phyloP scores from a whole-genome alignment of 2,329 filamentous ascomycete species.

The Bipolaris sorokiniana region DNA sequence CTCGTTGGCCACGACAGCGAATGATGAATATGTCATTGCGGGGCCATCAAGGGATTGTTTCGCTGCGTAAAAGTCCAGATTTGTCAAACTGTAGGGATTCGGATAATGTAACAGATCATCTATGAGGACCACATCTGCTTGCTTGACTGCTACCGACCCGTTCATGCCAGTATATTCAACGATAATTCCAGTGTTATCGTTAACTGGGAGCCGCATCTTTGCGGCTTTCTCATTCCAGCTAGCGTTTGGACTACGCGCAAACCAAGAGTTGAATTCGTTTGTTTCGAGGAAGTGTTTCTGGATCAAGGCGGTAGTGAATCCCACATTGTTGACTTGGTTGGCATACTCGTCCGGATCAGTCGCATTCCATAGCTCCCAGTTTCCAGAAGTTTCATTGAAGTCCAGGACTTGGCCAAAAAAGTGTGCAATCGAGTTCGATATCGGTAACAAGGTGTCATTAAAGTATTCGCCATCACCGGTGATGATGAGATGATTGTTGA shows the following conservation, averaged over 20 bases:
- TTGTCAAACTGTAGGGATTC: constrained; percentile 60
- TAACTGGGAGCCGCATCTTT: constrained; percentile 62
- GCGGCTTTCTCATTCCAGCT: constrained; percentile 64
- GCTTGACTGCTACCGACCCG: constrained; percentile 69
- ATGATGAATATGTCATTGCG: constrained; percentile 75
- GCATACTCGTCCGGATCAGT: constrained; percentile 77
- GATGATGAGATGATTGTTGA: constrained; percentile 66
- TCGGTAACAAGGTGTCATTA: constrained; percentile 62
- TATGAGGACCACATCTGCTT: constrained; percentile 72
- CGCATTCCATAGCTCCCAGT: constrained; percentile 57
- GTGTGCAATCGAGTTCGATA: constrained; percentile 68
- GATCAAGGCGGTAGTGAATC: constrained; percentile 70
- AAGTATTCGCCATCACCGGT: constrained; percentile 66
- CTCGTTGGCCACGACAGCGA: constrained; percentile 69
- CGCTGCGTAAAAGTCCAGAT: constrained; percentile 72
- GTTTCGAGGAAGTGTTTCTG: constrained; percentile 62
- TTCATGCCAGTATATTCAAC: constrained; percentile 72
- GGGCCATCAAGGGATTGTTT: constrained; percentile 72
- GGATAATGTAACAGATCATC: constrained; percentile 69
- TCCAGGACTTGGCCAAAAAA: constrained; percentile 66
- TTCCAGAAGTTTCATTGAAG: constrained; percentile 58
- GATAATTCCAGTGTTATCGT: constrained; percentile 63
- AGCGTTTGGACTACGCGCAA: constrained; percentile 61
- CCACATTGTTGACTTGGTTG: constrained; percentile 70
- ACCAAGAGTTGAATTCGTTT: constrained; percentile 63